phyloP scores from a whole-genome alignment of 495 filamentous ascomycete species.

The Podospora conica region DNA sequence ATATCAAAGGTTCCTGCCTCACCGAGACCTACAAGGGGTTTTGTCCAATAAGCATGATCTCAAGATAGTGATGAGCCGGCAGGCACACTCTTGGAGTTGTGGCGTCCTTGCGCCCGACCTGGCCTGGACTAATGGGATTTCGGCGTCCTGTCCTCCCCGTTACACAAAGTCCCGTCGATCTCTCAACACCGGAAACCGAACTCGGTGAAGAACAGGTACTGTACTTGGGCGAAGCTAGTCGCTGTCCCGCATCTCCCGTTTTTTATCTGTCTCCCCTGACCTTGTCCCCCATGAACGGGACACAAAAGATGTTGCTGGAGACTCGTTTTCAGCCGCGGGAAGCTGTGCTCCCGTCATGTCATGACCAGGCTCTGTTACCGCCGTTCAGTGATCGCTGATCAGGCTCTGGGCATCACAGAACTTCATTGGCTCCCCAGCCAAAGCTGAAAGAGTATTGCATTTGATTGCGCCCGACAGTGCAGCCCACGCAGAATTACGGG shows the following conservation, averaged over 20 bases:
- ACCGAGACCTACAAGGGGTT: neutral
- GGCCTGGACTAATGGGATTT: neutral
- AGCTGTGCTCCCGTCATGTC: neutral
- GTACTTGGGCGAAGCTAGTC: neutral
- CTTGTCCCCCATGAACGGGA: neutral
- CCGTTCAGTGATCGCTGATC: neutral
- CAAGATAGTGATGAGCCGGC: no score
- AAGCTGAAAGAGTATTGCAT: neutral
- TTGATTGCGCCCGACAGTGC: neutral
- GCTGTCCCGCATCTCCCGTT: neutral
- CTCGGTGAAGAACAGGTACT: neutral
- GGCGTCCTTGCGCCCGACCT: neutral
- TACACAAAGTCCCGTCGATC: neutral
- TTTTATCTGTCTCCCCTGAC: neutral
- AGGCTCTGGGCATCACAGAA: neutral
- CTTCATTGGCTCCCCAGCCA: neutral
- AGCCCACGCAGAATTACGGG: neutral
- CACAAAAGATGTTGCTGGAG: no score
- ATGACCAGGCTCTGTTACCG: neutral
- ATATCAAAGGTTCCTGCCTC: neutral
- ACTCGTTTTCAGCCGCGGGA: neutral
- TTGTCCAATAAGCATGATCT: neutral
- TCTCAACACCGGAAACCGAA: neutral
- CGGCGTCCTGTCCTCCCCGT: neutral
- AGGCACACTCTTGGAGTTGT: no score